These are phyloP conservation scores for Athelia psychrophila DNA, from an alignment of 1,284 basidiomycete species.

Conservation along the genomic window DNA sequence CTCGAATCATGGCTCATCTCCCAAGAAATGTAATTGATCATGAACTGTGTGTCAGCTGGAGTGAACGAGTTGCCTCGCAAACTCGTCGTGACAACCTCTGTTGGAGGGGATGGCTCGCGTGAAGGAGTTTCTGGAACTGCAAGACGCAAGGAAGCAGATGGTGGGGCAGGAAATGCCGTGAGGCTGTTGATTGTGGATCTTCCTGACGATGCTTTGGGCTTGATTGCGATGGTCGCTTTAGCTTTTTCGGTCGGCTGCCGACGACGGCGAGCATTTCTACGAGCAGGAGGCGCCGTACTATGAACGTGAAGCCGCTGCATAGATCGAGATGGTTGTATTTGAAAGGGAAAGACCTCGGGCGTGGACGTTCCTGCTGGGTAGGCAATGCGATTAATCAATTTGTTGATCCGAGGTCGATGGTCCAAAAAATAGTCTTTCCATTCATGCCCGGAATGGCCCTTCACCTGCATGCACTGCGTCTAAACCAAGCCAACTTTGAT, in stretches of 20 bases:
- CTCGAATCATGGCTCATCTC: conserved; percentile 48
- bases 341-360: not conserved
- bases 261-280: not conserved
- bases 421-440: conserved; percentile 78
- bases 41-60: conserved; percentile 57
- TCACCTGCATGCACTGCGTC: conserved; percentile 26
- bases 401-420: conserved; percentile 54
- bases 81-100: conserved; percentile 34
- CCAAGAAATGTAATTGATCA: conserved; percentile 63
- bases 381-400: conserved; percentile 34
- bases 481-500: too few relatives aligned
- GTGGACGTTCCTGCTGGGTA: not conserved
- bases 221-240: not conserved
- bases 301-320: not conserved
- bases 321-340: not conserved
- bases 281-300: not conserved
- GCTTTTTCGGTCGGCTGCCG: not conserved
- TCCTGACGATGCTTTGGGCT: conserved; percentile 5
- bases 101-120: conserved; percentile 63
- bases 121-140: conserved; percentile 58
- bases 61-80: conserved; percentile 60
- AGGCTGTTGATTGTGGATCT: conserved; percentile 55
- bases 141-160: conserved; percentile 54
- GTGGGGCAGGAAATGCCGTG: conserved; percentile 41
- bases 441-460: conserved; percentile 40